These are phyloP conservation scores for Byssochlamys sp. DNA, from an alignment of 2,329 filamentous ascomycete genomes.

Conservation along the genomic window DNA sequence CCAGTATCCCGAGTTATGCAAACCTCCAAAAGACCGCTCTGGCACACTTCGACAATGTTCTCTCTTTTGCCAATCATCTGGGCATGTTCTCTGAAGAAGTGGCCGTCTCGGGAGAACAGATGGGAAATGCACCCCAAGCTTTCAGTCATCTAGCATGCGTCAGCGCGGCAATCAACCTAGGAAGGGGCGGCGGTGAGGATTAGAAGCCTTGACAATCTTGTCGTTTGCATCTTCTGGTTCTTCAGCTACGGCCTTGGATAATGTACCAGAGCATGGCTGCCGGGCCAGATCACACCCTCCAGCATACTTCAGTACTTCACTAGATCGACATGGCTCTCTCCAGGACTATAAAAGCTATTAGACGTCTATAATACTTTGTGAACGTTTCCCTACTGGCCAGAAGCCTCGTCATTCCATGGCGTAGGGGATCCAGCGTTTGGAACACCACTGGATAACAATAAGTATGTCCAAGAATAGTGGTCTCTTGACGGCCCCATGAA, in stretches of 20 bases:
- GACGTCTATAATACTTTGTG: not conserved
- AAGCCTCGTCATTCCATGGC: not conserved
- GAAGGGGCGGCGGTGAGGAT: slow-evolving; percentile 30
- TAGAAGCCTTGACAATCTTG: slow-evolving; percentile 2
- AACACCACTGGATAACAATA: not conserved
- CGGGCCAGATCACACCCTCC: not conserved
- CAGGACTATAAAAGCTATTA: not conserved
- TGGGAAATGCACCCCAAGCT: slow-evolving; percentile 70
- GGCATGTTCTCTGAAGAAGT: slow-evolving; percentile 75
- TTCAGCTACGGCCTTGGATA: not conserved
- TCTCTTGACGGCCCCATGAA: not conserved
- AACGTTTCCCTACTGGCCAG: not conserved
- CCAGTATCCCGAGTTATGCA: slow-evolving; percentile 15
- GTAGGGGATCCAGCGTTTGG: not conserved
- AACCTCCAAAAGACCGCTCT: slow-evolving; percentile 41
- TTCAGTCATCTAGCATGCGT: slow-evolving; percentile 69
- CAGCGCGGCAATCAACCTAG: slow-evolving; percentile 67
- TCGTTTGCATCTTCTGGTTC: not conserved
- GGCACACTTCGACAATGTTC: slow-evolving; percentile 67
- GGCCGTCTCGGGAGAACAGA: slow-evolving; percentile 61
- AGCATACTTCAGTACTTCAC: not conserved
- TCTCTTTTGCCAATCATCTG: slow-evolving; percentile 66
- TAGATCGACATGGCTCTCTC: not conserved
- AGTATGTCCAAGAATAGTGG: not conserved
- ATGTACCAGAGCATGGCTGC: not conserved